phyloP scores from a whole-genome alignment of 1,284 basidiomycete species.

The Meripilus lineatus region DNA sequence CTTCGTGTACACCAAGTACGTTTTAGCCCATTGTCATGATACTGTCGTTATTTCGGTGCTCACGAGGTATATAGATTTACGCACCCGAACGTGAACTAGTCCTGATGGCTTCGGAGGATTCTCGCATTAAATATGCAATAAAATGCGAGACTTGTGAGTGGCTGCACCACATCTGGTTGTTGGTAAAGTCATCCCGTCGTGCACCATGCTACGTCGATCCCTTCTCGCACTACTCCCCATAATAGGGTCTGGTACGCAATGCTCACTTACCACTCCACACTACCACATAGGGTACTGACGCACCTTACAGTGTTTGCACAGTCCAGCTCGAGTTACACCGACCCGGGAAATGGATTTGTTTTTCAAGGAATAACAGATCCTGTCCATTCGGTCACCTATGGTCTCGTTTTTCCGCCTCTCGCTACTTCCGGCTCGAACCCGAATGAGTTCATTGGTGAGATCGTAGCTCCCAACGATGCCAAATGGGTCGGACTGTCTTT shows the following conservation, averaged over 20 bases:
- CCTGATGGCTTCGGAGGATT: conserved; percentile 14
- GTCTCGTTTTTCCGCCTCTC: conserved; percentile 47
- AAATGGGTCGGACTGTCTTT: conserved; percentile 52
- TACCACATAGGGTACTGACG: conserved; percentile 1
- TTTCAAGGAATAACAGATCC: conserved; percentile 50
- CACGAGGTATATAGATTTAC: conserved; percentile 12
- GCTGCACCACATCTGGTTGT: too few relatives aligned
- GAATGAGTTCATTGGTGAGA: conserved; percentile 57
- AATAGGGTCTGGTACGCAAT: conserved; percentile 22
- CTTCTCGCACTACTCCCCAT: conserved; percentile 23
- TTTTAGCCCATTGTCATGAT: too few relatives aligned
- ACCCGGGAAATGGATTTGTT: conserved; percentile 49
- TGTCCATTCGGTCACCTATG: conserved; percentile 45
- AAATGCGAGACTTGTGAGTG: conserved; percentile 1
- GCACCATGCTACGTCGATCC: conserved; percentile 18
- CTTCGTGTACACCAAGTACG: too few relatives aligned
- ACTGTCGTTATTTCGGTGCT: conserved; percentile 10
- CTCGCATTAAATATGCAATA: conserved; percentile 12
- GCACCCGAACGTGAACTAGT: not conserved
- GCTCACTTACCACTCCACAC: not conserved
- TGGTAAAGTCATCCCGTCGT: too few relatives aligned
- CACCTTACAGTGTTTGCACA: conserved; percentile 35
- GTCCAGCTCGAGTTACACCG: conserved; percentile 36
- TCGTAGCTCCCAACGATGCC: conserved; percentile 48
- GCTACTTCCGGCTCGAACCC: conserved; percentile 31